Base-by-base conservation (phyloP, 2,329 filamentous ascomycete genomes). In the Claviceps sorghi region DNA sequence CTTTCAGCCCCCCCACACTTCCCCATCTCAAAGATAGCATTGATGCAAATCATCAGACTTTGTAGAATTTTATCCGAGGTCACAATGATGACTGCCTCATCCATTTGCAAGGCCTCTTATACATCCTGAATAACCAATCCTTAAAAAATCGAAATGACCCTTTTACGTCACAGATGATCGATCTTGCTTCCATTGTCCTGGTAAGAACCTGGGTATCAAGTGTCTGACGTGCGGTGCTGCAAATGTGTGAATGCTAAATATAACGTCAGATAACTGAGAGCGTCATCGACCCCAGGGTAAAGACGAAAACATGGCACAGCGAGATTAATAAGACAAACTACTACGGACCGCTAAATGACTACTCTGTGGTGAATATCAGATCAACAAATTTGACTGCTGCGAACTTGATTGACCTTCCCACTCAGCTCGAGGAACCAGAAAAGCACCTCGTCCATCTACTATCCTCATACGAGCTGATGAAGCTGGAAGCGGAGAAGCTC, bases 291-390 rank as follows among this genome's bases (percentile, higher is more conserved):
- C 52, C 52, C 19, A 21, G 52, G 17, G 21, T 53, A 21, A 46
- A 53, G 17, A 15, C 44, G 1, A 53, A 51, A 29, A 19, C 34
- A 9, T 53, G 52, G 52, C 48, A 29, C 29, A 42, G 26, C 13
- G 48, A 44, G 21, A 26, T 51, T n/a, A 53, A 42, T 17, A 47
- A 51, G 26, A 53, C 52, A 7, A 51, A 42, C 32, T 53, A 48
- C 17, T 53, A 51, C 21, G 52, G 52, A 19, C 52, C 52, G 15
- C 21, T 53, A 6, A 53, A 53, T 22, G 45, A 50, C 52, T 53
- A 53, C 46, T 51, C 52, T n/a, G 52, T 53, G 19, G 52, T 53
- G n/a, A 30, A 53, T 17, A 53, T 53, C 11, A 44, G 48, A 19
- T 53, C 52, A 40, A 51, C 48, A 10, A 53, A 53, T 21, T 26